Percentiles rank a stretch among this genome's conserved stretches.
These are phyloP conservation scores for Poteriospumella lacustris DNA, from an alignment of 108 stramenopile genomes.

Conservation along the genomic window DNA sequence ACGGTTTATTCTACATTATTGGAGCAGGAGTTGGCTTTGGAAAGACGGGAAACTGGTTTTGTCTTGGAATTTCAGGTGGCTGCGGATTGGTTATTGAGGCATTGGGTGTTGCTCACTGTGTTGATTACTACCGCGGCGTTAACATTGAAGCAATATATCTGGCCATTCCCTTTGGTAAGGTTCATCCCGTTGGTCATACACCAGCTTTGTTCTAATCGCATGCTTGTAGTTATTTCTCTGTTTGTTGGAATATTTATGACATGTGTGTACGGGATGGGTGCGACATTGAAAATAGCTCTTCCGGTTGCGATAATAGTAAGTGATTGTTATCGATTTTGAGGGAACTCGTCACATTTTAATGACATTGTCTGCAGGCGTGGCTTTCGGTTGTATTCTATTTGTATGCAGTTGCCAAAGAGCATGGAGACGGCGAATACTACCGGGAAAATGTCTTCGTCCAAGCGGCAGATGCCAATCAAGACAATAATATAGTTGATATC, in stretches of 20 bases:
- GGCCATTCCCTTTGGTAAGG: background rate
- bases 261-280: background rate
- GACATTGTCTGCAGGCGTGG: background rate
- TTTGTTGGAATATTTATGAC: background rate
- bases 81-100: background rate
- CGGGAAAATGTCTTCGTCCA: too few species aligned
- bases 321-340: background rate
- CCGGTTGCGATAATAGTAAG: background rate
- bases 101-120: background rate
- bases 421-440: too few species aligned
- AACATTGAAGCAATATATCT: background rate
- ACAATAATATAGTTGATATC: too few species aligned
- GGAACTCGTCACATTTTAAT: background rate
- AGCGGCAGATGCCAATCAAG: too few species aligned
- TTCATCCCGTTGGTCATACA: background rate
- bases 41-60: background rate
- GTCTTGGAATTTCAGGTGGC: background rate
- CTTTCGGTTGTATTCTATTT: background rate
- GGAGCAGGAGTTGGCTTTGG: background rate
- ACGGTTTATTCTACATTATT: background rate
- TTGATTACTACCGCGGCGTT: background rate
- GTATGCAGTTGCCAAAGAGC: too few species aligned
- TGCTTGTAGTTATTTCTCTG: background rate
- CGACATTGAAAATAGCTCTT: background rate
- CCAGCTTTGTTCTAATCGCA: background rate